A percentile compares a stretch with the other conserved stretches of the same genome.
These are phyloP conservation scores for Raffaelea arxii DNA, from an alignment of 2,329 filamentous ascomycete species.

Conservation along the genomic window DNA sequence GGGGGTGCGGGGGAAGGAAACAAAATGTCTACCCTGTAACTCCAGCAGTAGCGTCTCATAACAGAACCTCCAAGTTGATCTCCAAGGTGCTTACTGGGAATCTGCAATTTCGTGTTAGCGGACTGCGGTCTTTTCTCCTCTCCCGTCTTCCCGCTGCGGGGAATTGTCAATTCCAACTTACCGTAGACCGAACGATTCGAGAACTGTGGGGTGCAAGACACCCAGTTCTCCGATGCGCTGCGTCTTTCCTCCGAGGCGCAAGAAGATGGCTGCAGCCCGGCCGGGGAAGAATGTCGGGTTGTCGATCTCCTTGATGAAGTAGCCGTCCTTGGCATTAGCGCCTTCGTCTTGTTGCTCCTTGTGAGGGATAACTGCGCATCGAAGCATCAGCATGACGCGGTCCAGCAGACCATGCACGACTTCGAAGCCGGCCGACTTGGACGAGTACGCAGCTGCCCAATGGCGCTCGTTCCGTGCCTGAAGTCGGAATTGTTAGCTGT, in stretches of 20 bases:
- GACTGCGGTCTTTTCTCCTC: constrained; percentile 11
- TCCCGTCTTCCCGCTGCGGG: neutral
- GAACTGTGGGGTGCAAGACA: constrained; percentile 83
- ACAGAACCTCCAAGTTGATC: constrained; percentile 87
- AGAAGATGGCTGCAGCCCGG: constrained; percentile 75
- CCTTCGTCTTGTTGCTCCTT: constrained; percentile 55
- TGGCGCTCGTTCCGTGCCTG: constrained; percentile 79
- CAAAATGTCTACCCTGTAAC: no score
- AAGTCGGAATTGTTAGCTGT: neutral
- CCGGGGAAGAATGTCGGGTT: constrained; percentile 88
- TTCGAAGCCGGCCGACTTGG: constrained; percentile 91
- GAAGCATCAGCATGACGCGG: constrained; percentile 85
- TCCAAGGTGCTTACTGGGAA: constrained; percentile 92
- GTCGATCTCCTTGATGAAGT: constrained; percentile 91
- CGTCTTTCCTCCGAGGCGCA: constrained; percentile 65
- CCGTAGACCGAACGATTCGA: constrained; percentile 88
- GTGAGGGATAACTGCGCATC: constrained; percentile 65
- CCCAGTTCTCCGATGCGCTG: constrained; percentile 80
- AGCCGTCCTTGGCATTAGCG: constrained; percentile 52
- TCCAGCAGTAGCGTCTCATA: no score
- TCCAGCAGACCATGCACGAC: constrained; percentile 90
- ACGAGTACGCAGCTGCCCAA: constrained; percentile 93
- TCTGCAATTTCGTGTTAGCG: constrained; percentile 28
- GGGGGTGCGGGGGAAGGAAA: no score
- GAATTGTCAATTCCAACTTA: constrained; percentile 27